Percentiles rank a stretch among this genome's conserved stretches.
Conservation (phyloP, 2,329 filamentous ascomycete genomes). For the Coniochaeta hoffmannii region DNA sequence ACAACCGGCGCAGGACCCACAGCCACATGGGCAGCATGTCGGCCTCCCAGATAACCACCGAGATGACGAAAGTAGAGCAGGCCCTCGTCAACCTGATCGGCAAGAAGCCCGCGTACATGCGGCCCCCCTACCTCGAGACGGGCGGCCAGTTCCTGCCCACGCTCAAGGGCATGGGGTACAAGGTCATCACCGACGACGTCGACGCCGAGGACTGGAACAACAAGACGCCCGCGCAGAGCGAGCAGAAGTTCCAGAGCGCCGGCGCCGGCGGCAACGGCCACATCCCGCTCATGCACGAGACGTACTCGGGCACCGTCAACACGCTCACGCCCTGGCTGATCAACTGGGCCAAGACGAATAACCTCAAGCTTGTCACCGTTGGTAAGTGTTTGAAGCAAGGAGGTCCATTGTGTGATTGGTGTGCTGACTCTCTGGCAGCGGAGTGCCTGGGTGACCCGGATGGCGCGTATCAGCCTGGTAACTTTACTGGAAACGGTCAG, state of each 20-base stretch:
- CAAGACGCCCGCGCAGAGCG: conserved; percentile 38
- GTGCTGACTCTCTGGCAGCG: conserved; percentile 16
- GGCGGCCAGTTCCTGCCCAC: conserved; percentile 33
- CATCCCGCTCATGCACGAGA: conserved; percentile 52
- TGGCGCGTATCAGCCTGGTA: conserved; percentile 32
- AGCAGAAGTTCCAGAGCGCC: conserved; percentile 41
- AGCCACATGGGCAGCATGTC: conserved; percentile 32
- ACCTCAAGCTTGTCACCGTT: conserved; percentile 40
- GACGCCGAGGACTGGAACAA: conserved; percentile 57
- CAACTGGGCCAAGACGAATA: conserved; percentile 40
- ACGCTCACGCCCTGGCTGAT: conserved; percentile 42
- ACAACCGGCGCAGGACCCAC: conserved; percentile 31
- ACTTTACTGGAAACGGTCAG: conserved; percentile 19
- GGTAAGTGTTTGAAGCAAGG: conserved; percentile 25
- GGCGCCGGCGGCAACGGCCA: conserved; percentile 38
- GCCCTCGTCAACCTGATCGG: conserved; percentile 43
- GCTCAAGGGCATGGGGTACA: conserved; percentile 43
- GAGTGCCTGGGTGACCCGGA: conserved; percentile 33
- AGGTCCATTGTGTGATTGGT: background rate
- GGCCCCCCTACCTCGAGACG: conserved; percentile 41
- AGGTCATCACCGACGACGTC: conserved; percentile 53
- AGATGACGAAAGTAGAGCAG: conserved; percentile 44
- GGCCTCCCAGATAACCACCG: conserved; percentile 29
- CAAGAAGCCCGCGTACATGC: conserved; percentile 41
- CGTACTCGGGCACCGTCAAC: conserved; percentile 39